Evolutionary conservation across 192 early-diverging fungal genomes (phyloP), one percentile per base, ranked within the genome.

Genomic region (Phycomyces nitens): DNA sequence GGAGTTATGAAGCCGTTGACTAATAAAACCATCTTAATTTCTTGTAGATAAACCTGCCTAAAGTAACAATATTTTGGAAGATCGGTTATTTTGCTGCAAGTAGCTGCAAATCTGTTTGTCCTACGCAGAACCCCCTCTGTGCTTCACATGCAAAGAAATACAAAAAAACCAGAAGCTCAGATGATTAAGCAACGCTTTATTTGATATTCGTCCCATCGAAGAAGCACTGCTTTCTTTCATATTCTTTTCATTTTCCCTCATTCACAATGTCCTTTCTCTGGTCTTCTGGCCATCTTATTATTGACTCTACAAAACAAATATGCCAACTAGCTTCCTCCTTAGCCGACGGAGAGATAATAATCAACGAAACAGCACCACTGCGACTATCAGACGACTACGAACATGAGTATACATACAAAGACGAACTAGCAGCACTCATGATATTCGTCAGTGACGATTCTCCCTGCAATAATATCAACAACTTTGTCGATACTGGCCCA

Each of bases 241-340:
- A n/a, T 47, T 47, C 44, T 47, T 47, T 18, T 47, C 44, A 47
- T n/a, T 47, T 11, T 47, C 12, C 11, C 3, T n/a, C 44, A 34
- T 47, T 18, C 12, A 47, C 44, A 14, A 47, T 47, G 44, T 47
- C 44, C 3, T 47, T 47, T 47, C 44, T 47, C 12, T 47, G 44
- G 44, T n/a, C 44, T 47, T 47, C 44, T 7, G 44, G 44, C 4
- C 12, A n/a, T 18, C 2, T 14, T 47, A 47, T 47, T 14, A 3
- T 47, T 47, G 15, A 47, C 44, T 47, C 44, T 3, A 47, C 44
- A 47, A 47, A 47, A 47, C 44, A 47, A 47, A 47, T 47, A 18
- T 47, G 18, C 12, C 44, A 47, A 14, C 18, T n/a, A 3, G 44
- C 15, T 18, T 47, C 44, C 44, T 18, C 44, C 18, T 47, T n/a